phyloP scores from a whole-genome alignment of 306 rosid genomes.

The Vicia sativa region DNA sequence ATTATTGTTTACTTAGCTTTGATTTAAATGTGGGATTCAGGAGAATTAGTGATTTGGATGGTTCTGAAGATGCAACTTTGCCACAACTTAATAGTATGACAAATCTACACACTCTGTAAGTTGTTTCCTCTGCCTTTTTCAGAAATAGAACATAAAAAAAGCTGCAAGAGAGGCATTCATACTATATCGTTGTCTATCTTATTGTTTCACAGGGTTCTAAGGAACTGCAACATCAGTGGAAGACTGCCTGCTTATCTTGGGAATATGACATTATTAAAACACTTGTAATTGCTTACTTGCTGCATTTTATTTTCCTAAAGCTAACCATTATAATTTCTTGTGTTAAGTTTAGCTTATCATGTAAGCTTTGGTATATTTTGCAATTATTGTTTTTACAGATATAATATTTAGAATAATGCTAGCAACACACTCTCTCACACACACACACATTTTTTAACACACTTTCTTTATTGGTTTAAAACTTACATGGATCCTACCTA shows the following conservation, averaged over 20 bases:
- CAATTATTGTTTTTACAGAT: neutral
- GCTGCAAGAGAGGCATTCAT: too few relatives aligned
- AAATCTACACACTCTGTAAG: slow-evolving; percentile 47
- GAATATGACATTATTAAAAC: neutral
- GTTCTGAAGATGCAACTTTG: slow-evolving; percentile 44
- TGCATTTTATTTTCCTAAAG: slow-evolving; percentile 34
- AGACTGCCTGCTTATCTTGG: neutral
- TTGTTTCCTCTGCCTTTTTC: slow-evolving; percentile 35
- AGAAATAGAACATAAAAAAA: too few relatives aligned
- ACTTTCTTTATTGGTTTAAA: too few relatives aligned
- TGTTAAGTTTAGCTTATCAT: neutral
- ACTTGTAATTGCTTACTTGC: slow-evolving; percentile 29
- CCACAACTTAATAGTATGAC: slow-evolving; percentile 46
- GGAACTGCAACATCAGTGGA: slow-evolving; percentile 35
- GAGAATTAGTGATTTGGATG: slow-evolving; percentile 64
- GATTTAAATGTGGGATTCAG: slow-evolving; percentile 37
- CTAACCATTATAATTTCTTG: neutral
- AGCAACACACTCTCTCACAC: too few relatives aligned
- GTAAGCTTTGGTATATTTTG: neutral
- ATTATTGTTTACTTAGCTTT: neutral
- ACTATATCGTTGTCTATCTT: neutral
- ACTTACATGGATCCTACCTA: neutral
- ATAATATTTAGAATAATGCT: neutral
- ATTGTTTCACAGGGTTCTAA: slow-evolving; percentile 20
- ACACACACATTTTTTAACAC: too few relatives aligned